Evolutionary conservation across 441 rosid genomes (phyloP).

Genomic region (Isatis lusitanica): DNA sequence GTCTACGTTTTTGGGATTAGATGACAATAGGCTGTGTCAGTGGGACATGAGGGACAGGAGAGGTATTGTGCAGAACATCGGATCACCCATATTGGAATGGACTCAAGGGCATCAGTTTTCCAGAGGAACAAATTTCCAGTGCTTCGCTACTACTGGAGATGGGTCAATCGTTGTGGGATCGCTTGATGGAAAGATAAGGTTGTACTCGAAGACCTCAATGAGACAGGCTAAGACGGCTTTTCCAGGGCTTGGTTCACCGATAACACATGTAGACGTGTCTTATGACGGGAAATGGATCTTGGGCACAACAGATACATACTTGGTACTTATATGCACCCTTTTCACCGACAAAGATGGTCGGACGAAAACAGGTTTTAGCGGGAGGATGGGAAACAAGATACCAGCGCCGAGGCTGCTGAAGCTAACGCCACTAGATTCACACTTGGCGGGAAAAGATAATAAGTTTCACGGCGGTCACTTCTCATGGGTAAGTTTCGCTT

Average conservation of each 20-base stretch:
- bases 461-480: constrained; percentile 71
- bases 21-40: constrained; percentile 72
- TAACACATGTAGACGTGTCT: constrained; percentile 70
- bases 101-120: constrained; percentile 77
- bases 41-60: constrained; percentile 78
- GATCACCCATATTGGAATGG: constrained; percentile 65
- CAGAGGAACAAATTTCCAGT: constrained; percentile 73
- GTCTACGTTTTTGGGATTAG: constrained; percentile 68
- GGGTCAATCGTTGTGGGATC: constrained; percentile 77
- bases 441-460: constrained; percentile 63
- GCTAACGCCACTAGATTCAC: constrained; percentile 74
- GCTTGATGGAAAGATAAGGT: constrained; percentile 68
- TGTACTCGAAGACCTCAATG: constrained; percentile 69
- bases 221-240: constrained; percentile 75
- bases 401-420: constrained; percentile 74
- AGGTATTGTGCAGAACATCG: constrained; percentile 65
- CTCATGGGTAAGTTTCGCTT: constrained; percentile 61
- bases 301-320: constrained; percentile 68
- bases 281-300: constrained; percentile 75
- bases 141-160: constrained; percentile 74
- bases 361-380: constrained; percentile 65
- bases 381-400: constrained; percentile 76
- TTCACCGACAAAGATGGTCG: constrained; percentile 72
- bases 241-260: constrained; percentile 78
- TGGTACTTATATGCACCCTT: constrained; percentile 67